Percentiles rank a stretch among this genome's conserved stretches.
These are phyloP conservation scores for Penicillium atrosanguineum DNA, from an alignment of 495 filamentous ascomycete species.

Conservation along the genomic window DNA sequence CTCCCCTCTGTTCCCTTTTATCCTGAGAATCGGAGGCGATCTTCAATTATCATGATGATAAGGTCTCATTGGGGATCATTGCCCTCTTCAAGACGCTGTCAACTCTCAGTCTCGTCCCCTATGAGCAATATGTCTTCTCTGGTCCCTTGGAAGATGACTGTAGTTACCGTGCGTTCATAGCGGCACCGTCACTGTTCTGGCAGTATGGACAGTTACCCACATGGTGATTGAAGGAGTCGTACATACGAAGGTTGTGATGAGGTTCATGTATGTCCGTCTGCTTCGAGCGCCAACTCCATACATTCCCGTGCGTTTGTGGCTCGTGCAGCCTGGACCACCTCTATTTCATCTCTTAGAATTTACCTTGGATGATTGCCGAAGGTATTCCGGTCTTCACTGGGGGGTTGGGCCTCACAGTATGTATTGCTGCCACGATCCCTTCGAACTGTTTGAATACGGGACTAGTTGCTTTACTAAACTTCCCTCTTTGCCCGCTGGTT, in stretches of 20 bases:
- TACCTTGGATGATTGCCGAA: slow-evolving; percentile 64
- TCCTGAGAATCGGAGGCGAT: no score
- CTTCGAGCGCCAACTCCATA: slow-evolving; percentile 47
- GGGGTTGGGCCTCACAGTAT: slow-evolving; percentile 45
- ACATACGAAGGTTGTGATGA: slow-evolving; percentile 53
- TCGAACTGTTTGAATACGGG: not conserved
- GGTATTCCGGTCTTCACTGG: slow-evolving; percentile 65
- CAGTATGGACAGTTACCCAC: no score
- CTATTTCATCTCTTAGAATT: slow-evolving; percentile 49
- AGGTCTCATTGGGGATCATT: no score
- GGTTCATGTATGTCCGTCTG: slow-evolving; percentile 58
- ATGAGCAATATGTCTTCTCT: no score
- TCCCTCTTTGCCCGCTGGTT: slow-evolving; percentile 29
- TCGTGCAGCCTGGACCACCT: slow-evolving; percentile 49
- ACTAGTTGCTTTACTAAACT: slow-evolving; percentile 14
- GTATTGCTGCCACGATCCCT: not conserved
- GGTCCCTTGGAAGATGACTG: slow-evolving; percentile 25
- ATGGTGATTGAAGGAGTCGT: slow-evolving; percentile 54
- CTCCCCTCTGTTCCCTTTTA: no score
- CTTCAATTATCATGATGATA: no score
- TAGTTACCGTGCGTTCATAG: no score
- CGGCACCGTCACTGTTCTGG: no score
- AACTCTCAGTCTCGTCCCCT: no score
- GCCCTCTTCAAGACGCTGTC: no score
- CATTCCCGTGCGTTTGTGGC: slow-evolving; percentile 45